Base-by-base conservation (phyloP, 2,329 filamentous ascomycete species). In the Clonostachys rosea region DNA sequence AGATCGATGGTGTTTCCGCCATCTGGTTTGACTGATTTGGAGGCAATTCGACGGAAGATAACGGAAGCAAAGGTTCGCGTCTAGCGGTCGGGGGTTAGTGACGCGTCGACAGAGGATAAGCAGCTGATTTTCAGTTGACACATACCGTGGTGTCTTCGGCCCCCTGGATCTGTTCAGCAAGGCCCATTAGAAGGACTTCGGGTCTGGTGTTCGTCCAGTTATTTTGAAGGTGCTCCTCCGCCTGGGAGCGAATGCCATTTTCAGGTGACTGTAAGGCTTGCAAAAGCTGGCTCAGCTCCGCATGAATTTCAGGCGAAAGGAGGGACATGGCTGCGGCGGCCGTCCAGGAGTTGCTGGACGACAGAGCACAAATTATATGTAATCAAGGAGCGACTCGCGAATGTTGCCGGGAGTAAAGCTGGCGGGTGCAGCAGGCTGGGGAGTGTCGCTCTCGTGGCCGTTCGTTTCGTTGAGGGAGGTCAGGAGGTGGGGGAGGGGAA, bases 21-120 rank as follows among this genome's bases (percentile, higher is more conserved):
- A 5, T 79, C 76, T 52, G 82, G 80, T 73, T 96, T 96, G 58
- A 87, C 82, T 43, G 87, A 87, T 68, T 95, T 96, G 49, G 88
- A 91, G 43, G 94, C 83, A 70, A 97, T 95, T 62, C 91, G 85
- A 59, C 94, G 86, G 71, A 99, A 97, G 54, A 99, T 86, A 42
- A 99, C 90, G 47, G 94, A 89, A 46, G 91, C 84, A 65, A 96
- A 99, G 14, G 91, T 89, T 60, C 94, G 88, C 50, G 85, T 86
- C 91, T 96, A 47, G 14, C 39, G 34, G 41, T 42, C 41, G 43
- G 18, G 33, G 35, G 34, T n/a, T n/a, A 34, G 34, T 13, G n/a
- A 37, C 16, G 20, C 12, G 34, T 18, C 7, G 12, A 33, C 6
- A 40, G 24, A 17, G 33, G 6, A 35, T 37, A 46, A 30, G 34